phyloP scores from a whole-genome alignment of 768 basidiomycete genomes.

The Clavaria fumosa region DNA sequence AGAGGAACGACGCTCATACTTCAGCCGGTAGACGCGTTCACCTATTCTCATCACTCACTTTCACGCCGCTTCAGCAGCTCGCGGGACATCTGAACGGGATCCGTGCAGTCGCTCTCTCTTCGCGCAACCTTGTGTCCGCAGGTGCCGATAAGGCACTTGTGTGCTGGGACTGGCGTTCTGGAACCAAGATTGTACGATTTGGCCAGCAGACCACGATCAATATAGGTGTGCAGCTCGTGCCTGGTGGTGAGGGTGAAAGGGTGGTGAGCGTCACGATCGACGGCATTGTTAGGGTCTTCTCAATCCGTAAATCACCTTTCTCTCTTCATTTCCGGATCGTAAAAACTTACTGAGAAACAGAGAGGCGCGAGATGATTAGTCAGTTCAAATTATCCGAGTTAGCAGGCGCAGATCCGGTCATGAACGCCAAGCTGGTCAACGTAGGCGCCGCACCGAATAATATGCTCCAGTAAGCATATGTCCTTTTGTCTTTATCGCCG shows the following conservation, averaged over 20 bases:
- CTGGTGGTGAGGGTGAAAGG: slow-evolving; percentile 43
- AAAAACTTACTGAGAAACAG: slow-evolving; percentile 13
- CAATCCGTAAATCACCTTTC: slow-evolving; percentile 49
- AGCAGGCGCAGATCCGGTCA: slow-evolving; percentile 46
- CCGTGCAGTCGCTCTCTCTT: slow-evolving; percentile 74
- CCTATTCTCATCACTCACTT: slow-evolving; percentile 74
- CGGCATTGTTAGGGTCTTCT: slow-evolving; percentile 81
- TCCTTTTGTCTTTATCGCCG: background rate
- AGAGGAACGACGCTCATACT: background rate
- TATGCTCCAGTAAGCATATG: slow-evolving; percentile 56
- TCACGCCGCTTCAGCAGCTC: slow-evolving; percentile 69
- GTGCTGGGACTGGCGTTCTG: slow-evolving; percentile 83
- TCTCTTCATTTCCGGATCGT: slow-evolving; percentile 2
- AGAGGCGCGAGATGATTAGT: slow-evolving; percentile 75
- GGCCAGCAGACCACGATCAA: slow-evolving; percentile 90
- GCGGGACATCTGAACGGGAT: slow-evolving; percentile 83
- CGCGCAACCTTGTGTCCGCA: slow-evolving; percentile 75
- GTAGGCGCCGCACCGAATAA: slow-evolving; percentile 74
- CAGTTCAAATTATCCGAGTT: slow-evolving; percentile 80
- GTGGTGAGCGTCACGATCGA: slow-evolving; percentile 89
- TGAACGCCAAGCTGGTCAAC: slow-evolving; percentile 54
- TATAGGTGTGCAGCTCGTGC: slow-evolving; percentile 77
- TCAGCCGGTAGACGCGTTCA: slow-evolving; percentile 59
- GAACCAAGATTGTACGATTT: slow-evolving; percentile 78
- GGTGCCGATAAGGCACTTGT: slow-evolving; percentile 63